Conservation (phyloP, 129 eudicot genomes). For the Chrysanthemum seticuspe region DNA sequence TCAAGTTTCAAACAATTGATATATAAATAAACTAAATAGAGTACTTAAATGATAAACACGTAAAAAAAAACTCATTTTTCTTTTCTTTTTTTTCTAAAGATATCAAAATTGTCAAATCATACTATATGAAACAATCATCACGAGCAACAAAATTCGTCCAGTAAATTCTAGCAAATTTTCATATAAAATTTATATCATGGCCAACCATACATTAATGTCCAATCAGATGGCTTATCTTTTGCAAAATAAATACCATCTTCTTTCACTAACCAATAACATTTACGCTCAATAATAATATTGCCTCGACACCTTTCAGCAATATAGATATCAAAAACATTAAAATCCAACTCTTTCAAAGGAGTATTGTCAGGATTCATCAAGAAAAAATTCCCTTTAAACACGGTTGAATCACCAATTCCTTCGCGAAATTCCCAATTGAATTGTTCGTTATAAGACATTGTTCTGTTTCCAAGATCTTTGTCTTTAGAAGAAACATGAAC, state of each 20-base stretch:
- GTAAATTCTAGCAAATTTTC: too few relatives aligned
- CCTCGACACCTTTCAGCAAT: conserved; percentile 11
- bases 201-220: conserved; percentile 13
- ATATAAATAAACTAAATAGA: too few relatives aligned
- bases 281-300: not conserved
- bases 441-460: not conserved
- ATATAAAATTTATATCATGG: not conserved
- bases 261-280: conserved; percentile 14
- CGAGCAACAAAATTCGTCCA: too few relatives aligned
- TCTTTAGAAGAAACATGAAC: conserved; percentile 16
- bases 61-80: too few relatives aligned
- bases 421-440: conserved; percentile 16
- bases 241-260: conserved; percentile 20
- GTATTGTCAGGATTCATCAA: conserved; percentile 17
- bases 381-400: conserved; percentile 11
- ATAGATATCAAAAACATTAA: conserved; percentile 14
- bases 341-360: not conserved
- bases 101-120: too few relatives aligned
- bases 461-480: conserved; percentile 7
- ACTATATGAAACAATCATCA: too few relatives aligned
- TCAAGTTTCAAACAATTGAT: too few relatives aligned
- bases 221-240: not conserved
- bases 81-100: too few relatives aligned
- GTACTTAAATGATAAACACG: too few relatives aligned
- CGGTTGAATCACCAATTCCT: not conserved